These are phyloP conservation scores for Pelargonium cotyledonis DNA, from an alignment of 441 rosid species.

Conservation along the genomic window DNA sequence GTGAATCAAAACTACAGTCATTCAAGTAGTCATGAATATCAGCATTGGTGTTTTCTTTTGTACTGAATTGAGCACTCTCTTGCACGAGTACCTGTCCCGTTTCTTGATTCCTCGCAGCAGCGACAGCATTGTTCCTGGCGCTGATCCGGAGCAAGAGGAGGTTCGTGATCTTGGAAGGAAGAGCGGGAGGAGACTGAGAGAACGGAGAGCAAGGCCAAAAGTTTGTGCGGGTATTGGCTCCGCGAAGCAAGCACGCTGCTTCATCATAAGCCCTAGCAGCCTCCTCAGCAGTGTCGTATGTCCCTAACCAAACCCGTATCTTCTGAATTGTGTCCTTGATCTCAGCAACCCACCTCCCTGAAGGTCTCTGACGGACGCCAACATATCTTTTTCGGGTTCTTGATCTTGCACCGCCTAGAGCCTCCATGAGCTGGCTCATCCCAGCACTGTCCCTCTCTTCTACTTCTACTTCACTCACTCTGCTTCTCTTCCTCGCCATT, in stretches of 20 bases:
- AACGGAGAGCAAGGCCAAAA: slow-evolving; percentile 60
- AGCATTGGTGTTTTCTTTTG: too few relatives aligned
- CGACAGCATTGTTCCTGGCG: slow-evolving; percentile 35
- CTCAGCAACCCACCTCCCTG: slow-evolving; percentile 49
- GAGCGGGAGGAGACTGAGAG: slow-evolving; percentile 41
- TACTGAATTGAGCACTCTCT: slow-evolving; percentile 26
- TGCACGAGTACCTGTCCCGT: slow-evolving; percentile 14
- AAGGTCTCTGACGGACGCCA: slow-evolving; percentile 47
- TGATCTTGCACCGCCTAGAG: slow-evolving; percentile 32
- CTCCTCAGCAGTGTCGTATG: slow-evolving; percentile 45
- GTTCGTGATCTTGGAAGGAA: slow-evolving; percentile 56
- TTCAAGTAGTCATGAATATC: too few relatives aligned
- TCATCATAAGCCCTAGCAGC: slow-evolving; percentile 69
- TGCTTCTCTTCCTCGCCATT: slow-evolving; percentile 9
- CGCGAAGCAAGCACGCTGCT: slow-evolving; percentile 61
- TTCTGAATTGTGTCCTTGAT: slow-evolving; percentile 51
- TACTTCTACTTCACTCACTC: slow-evolving; percentile 13
- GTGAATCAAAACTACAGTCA: too few relatives aligned
- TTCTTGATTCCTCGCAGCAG: slow-evolving; percentile 15
- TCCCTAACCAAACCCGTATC: slow-evolving; percentile 48
- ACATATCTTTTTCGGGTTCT: slow-evolving; percentile 53
- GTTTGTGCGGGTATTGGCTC: slow-evolving; percentile 57
- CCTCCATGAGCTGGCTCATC: slow-evolving; percentile 47
- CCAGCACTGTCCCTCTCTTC: slow-evolving; percentile 23
- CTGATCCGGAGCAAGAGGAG: slow-evolving; percentile 55